Conservation (phyloP, 345 rosid genomes). For the Lenwebbia sp. region DNA sequence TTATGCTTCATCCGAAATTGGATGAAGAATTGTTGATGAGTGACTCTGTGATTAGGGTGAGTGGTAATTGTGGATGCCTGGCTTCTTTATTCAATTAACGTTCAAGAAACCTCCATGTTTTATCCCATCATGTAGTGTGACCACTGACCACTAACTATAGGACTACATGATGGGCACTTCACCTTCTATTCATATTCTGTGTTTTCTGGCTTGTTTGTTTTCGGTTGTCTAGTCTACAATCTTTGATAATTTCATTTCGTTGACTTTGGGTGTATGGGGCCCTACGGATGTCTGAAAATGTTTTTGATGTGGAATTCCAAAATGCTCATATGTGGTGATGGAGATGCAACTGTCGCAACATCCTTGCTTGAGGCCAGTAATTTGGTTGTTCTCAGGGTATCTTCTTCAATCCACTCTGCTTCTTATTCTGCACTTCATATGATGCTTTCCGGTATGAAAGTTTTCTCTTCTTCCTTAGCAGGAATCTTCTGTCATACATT, state of each 20-base stretch:
- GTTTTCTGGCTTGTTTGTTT: background rate
- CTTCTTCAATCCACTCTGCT: background rate
- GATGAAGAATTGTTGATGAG: slow-evolving; percentile 98
- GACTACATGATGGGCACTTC: background rate
- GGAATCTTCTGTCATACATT: slow-evolving; percentile 89
- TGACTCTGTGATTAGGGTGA: slow-evolving; percentile 81
- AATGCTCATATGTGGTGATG: slow-evolving; percentile 88
- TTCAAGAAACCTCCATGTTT: background rate
- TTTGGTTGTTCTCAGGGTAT: slow-evolving; percentile 85
- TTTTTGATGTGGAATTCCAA: slow-evolving; percentile 95
- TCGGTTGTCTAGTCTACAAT: background rate
- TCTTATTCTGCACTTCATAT: background rate
- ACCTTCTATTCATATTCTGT: background rate
- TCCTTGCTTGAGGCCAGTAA: slow-evolving; percentile 93
- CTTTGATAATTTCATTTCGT: background rate
- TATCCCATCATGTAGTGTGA: background rate
- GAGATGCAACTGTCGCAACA: slow-evolving; percentile 65
- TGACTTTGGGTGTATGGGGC: slow-evolving; percentile 81
- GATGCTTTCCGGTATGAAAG: slow-evolving; percentile 2
- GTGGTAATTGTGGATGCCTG: background rate
- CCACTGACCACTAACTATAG: background rate
- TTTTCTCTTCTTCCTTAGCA: slow-evolving; percentile 9
- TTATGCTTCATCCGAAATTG: slow-evolving; percentile 79
- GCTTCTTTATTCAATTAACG: background rate
- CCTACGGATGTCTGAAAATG: slow-evolving; percentile 83